Evolutionary conservation across 768 basidiomycete species (phyloP), one percentile per base, ranked within the genome.

Genomic region (Leucosporidium yakuticum): DNA sequence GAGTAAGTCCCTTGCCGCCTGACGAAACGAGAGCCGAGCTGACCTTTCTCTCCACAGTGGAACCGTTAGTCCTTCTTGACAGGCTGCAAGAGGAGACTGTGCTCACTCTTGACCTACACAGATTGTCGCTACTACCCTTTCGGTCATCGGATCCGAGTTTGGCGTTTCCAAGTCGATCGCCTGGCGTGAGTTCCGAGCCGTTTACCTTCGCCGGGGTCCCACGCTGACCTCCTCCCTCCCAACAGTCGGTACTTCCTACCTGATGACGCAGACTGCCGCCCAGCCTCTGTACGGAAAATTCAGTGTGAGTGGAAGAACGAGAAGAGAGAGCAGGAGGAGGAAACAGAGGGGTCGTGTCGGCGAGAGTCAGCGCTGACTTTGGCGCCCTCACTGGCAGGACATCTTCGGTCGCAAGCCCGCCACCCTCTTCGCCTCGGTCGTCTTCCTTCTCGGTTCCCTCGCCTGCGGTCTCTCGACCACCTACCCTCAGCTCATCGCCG

Each of bases 391-490:
- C 23, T 39, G 60, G 64, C 44, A 29, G 68, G 61, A 69, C 48
- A 64, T 63, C 62, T 65, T 66, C 31, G 71, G 69, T 14, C 71
- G 69, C 56, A 70, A 73, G 56, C 39, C 58, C 17, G 71, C 69
- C 20, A 70, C 69, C 12, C 62, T 73, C 25, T 73, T 72, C 39
- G 68, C 71, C 9, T 70, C 66, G 20, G 65, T 60, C 32, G 63
- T 69, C 54, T 73, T 73, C 63, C 60, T 73, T n/a, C 50, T 73
- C 60, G 68, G 71, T 3, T 73, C 69, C 9, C 57, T 73, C 31
- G 64, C 57, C 50, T 73, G 69, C 48, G 71, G 68, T n/a, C 62
- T 73, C n/a, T 65, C 64, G 29, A 57, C 57, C 20, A 69, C 68
- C 44, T 68, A 69, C 63, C 60, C 63, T 17, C 68, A 72, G 64